These are phyloP conservation scores for Rhododendron henanense DNA, from an alignment of 148 eudicot genomes.

Conservation along the genomic window DNA sequence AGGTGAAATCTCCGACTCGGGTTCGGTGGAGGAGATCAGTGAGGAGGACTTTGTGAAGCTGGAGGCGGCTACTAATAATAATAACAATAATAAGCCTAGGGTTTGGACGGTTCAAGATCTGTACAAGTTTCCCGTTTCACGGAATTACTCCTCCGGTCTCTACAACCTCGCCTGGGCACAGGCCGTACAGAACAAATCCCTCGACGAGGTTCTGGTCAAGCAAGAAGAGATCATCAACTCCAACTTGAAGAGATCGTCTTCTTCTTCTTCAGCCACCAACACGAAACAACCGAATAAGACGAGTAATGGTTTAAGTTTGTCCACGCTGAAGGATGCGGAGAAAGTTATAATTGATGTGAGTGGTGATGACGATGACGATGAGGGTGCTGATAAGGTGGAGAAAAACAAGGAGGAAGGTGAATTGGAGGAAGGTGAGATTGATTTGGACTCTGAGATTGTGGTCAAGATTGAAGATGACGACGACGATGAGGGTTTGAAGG, in stretches of 20 bases:
- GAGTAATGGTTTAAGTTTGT: conserved; percentile 5
- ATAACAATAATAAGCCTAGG: conserved; percentile 14
- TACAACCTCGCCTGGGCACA: conserved; percentile 95
- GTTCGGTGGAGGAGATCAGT: conserved; percentile 40
- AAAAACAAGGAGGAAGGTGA: conserved; percentile 81
- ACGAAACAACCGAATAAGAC: conserved; percentile 4
- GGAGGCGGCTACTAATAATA: not conserved
- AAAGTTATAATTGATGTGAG: conserved; percentile 32
- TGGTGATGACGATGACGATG: conserved; percentile 20
- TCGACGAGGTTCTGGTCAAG: conserved; percentile 53
- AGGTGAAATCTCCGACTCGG: conserved; percentile 67
- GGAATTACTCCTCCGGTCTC: conserved; percentile 55
- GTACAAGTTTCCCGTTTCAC: conserved; percentile 60
- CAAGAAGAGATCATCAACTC: conserved; percentile 5
- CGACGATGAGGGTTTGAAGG: not conserved
- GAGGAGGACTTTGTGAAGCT: conserved; percentile 35
- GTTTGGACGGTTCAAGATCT: conserved; percentile 71
- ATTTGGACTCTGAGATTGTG: conserved; percentile 49
- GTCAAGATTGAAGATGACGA: conserved; percentile 7
- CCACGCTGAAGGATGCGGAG: not conserved
- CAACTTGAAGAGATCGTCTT: conserved; percentile 13
- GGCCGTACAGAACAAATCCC: conserved; percentile 90
- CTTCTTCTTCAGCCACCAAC: conserved; percentile 1
- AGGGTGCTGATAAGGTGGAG: conserved; percentile 7
- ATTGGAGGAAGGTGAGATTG: conserved; percentile 87